Evolutionary conservation across 768 basidiomycete genomes (phyloP).

Genomic region (Phaeotremella skinneri): DNA sequence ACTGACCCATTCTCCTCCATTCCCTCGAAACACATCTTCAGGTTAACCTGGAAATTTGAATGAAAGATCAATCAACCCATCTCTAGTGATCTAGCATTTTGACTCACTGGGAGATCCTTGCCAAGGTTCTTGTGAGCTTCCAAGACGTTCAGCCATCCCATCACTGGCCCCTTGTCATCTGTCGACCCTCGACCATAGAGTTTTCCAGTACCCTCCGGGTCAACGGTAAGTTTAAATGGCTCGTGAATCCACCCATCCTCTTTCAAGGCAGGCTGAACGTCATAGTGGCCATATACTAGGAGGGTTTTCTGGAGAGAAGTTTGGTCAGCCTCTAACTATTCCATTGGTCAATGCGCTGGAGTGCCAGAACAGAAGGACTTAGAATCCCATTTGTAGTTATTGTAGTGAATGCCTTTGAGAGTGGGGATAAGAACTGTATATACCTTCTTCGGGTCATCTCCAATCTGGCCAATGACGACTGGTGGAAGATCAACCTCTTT

Average conservation of each 20-base stretch:
- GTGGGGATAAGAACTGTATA: conserved; percentile 3
- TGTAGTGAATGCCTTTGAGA: not conserved
- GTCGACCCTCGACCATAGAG: conserved; percentile 82
- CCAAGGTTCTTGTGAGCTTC: conserved; percentile 71
- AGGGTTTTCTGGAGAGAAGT: conserved; percentile 66
- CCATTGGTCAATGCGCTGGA: conserved; percentile 8
- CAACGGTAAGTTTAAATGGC: conserved; percentile 70
- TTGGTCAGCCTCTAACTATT: conserved; percentile 17
- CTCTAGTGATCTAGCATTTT: no score
- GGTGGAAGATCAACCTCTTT: conserved; percentile 73
- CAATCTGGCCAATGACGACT: conserved; percentile 75
- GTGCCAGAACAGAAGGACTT: not conserved
- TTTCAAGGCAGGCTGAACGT: conserved; percentile 73
- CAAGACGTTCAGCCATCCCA: conserved; percentile 86
- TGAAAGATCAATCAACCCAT: not conserved
- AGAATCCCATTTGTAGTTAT: no score
- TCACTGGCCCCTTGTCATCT: conserved; percentile 86
- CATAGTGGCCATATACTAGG: conserved; percentile 89
- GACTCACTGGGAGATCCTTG: conserved; percentile 65
- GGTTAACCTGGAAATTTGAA: conserved; percentile 59
- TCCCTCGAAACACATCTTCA: conserved; percentile 87
- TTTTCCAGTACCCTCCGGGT: conserved; percentile 58
- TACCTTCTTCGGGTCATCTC: conserved; percentile 72
- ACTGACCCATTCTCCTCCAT: conserved; percentile 96
- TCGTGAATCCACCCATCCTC: conserved; percentile 85